These are phyloP conservation scores for Malassezia equina DNA, from an alignment of 1,284 basidiomycete genomes.

Conservation along the genomic window DNA sequence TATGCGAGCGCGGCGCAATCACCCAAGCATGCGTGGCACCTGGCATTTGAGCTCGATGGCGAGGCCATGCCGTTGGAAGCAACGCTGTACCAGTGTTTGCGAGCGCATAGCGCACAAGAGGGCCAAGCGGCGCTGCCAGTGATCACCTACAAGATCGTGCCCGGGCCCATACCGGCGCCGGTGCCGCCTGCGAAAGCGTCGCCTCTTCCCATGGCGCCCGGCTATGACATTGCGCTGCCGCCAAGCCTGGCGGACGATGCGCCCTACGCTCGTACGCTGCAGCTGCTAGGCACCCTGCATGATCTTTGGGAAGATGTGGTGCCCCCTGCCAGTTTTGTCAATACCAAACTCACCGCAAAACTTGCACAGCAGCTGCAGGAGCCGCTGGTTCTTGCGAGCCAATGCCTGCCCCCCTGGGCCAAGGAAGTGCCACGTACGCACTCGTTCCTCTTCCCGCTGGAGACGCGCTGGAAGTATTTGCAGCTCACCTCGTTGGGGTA, in stretches of 20 bases:
- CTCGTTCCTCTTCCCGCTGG: constrained; percentile 96
- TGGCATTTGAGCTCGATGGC: constrained; percentile 86
- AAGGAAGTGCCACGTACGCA: constrained; percentile 84
- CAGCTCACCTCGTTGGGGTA: constrained; percentile 97
- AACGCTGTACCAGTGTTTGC: constrained; percentile 90
- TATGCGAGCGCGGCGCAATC: constrained; percentile 89
- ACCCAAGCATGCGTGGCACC: constrained; percentile 86
- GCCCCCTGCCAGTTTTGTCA: constrained; percentile 74
- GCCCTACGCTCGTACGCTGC: constrained; percentile 78
- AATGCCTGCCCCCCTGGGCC: constrained; percentile 92
- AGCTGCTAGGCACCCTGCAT: constrained; percentile 76
- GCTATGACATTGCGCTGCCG: constrained; percentile 45
- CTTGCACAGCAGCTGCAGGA: constrained; percentile 95
- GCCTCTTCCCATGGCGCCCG: neutral
- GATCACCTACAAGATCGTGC: constrained; percentile 74
- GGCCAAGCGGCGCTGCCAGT: constrained; percentile 34
- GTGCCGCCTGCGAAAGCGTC: neutral
- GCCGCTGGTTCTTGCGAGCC: constrained; percentile 95
- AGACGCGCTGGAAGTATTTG: constrained; percentile 88
- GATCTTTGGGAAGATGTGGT: constrained; percentile 52
- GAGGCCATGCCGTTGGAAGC: constrained; percentile 70
- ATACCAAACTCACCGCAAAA: constrained; percentile 96
- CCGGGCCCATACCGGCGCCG: constrained; percentile 60
- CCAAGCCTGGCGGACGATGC: constrained; percentile 73
- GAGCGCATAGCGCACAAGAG: constrained; percentile 62